phyloP scores from a whole-genome alignment of 2,329 filamentous ascomycete species.

The Bipolaris victoriae region DNA sequence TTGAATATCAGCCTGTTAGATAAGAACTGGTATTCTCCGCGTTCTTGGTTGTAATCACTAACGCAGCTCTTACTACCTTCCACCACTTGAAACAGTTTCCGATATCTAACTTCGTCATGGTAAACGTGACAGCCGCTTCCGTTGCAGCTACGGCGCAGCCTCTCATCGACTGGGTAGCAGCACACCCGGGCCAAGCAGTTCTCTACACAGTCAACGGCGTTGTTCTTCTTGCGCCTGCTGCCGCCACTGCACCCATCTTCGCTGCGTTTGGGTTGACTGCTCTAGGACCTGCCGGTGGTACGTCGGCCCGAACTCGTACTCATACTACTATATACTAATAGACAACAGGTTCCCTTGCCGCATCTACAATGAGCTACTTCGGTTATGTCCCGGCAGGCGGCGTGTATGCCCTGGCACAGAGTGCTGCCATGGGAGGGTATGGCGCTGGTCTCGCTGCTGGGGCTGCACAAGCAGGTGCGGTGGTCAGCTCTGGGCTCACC shows the following conservation, averaged over 20 bases:
- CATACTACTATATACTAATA: neutral
- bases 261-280: slow-evolving; percentile 29
- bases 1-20: neutral
- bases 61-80: neutral
- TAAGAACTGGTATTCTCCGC: neutral
- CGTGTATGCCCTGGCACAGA: slow-evolving; percentile 34
- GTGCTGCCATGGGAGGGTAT: slow-evolving; percentile 44
- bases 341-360: slow-evolving; percentile 28
- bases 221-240: slow-evolving; percentile 31
- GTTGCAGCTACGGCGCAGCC: slow-evolving; percentile 8
- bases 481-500: slow-evolving; percentile 18
- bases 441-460: slow-evolving; percentile 32
- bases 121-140: slow-evolving; percentile 6
- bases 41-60: no score
- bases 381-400: slow-evolving; percentile 30
- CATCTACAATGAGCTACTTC: slow-evolving; percentile 27
- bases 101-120: neutral
- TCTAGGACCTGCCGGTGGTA: slow-evolving; percentile 32
- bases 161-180: slow-evolving; percentile 26
- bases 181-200: slow-evolving; percentile 33
- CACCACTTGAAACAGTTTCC: neutral
- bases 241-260: slow-evolving; percentile 32
- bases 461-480: slow-evolving; percentile 29
- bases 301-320: neutral
- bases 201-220: slow-evolving; percentile 34